Evolutionary conservation across 108 stramenopile genomes (phyloP).

Genomic region (Pseudonitzschia delicatissima): DNA sequence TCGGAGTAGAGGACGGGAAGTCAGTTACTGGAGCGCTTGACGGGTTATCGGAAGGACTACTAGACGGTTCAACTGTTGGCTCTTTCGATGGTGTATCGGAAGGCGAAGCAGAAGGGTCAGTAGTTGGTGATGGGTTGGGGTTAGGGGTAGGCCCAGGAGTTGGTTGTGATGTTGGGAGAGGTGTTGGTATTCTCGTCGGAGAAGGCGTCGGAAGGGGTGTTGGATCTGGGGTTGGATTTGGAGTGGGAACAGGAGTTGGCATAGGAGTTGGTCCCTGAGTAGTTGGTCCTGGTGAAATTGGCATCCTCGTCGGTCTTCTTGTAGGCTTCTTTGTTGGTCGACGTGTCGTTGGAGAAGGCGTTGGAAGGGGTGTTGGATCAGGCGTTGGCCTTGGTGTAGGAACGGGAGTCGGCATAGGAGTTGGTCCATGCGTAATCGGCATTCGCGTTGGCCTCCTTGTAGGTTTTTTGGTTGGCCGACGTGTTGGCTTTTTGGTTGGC

Average conservation of each 20-base stretch:
- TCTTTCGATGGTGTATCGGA: background rate
- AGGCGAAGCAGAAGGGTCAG: background rate
- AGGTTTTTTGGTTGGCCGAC: background rate
- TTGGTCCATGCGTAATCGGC: background rate
- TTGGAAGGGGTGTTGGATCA: too few species aligned
- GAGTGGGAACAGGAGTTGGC: too few species aligned
- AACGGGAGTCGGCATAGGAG: background rate
- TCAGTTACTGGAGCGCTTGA: too few species aligned
- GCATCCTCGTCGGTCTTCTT: background rate
- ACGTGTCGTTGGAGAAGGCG: background rate
- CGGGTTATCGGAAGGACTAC: too few species aligned
- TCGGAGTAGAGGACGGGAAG: too few species aligned
- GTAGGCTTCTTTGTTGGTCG: background rate
- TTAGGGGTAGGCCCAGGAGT: background rate
- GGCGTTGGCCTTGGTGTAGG: background rate
- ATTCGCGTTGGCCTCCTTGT: background rate
- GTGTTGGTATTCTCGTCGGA: background rate
- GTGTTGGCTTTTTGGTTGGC: conserved; percentile 5
- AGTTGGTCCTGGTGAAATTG: background rate
- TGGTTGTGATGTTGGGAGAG: background rate
- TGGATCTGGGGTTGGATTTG: background rate
- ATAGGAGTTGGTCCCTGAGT: background rate
- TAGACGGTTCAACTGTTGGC: background rate
- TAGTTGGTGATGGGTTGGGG: background rate
- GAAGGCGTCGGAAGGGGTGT: background rate